Base-by-base conservation (phyloP, 2,329 filamentous ascomycete species). In the Aspergillus tubingensis region DNA sequence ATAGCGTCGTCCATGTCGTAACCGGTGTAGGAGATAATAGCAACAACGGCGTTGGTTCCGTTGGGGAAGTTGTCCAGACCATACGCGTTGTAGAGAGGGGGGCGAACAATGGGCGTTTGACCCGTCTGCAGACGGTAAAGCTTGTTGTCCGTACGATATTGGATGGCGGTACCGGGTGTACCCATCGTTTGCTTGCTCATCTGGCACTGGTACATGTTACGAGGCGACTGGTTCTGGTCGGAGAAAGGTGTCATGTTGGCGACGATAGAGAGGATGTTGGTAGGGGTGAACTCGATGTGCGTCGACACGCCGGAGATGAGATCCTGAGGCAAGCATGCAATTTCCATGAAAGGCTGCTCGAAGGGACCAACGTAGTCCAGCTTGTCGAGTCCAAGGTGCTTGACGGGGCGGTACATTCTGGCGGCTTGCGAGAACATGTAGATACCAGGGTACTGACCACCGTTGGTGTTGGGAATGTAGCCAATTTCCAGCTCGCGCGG, bases 1-100 rank as follows among this genome's bases (percentile, higher is more conserved):
- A 98, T 98, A 74, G 95, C 95, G 80, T 99, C 95, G 83, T 99
- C 95, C 95, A 99, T 99, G 83, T 99, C 95, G 79, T 98, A 99
- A 54, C 94, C 95, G 2, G 94, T 98, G 77, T 99, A 99, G 0
- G 94, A 97, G 65, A 99, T 96, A 76, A 99, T 96, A 61, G 95
- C 95, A 60, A 99, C 95, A 41, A 98, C 88, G 8, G 92, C 92
- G 71, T 99, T 99, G 71, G 88, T 93, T 27, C 95, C 95, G 74
- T 98, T 97, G 57, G 95, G 95, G 77, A 97, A 99, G 78, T 98
- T 98, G 80, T 99, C 95, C 62, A 98, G 88, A 19, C 94, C 95
- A 72, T 99, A 99, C 19, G 91, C 89, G 72, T 97, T 98, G 80
- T 99, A 93, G 48, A 98, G 84, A 32, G 94, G 94, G 27, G 94